These are phyloP conservation scores for Trifolium dubium DNA, from an alignment of 306 rosid species.

Conservation along the genomic window DNA sequence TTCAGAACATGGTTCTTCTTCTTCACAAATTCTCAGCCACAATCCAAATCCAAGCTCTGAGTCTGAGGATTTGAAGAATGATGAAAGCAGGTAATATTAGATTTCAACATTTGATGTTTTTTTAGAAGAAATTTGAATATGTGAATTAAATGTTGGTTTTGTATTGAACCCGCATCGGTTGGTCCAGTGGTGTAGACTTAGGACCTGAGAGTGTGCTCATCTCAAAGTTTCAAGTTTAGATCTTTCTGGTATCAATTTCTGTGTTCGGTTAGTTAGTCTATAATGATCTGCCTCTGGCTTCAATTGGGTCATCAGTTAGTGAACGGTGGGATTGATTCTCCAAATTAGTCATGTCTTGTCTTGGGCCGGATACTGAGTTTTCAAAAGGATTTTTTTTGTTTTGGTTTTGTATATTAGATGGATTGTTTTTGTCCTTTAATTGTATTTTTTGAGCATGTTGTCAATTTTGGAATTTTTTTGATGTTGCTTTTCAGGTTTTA, in stretches of 20 bases:
- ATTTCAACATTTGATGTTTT: neutral
- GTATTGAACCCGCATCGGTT: too few species aligned
- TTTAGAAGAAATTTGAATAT: neutral
- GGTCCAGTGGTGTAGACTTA: too few species aligned
- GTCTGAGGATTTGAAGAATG: constrained; percentile 49
- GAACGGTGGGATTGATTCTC: too few species aligned
- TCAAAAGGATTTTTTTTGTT: neutral
- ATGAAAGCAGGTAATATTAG: constrained; percentile 52
- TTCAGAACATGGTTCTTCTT: constrained; percentile 40
- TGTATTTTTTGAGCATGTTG: constrained; percentile 10
- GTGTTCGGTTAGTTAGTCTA: too few species aligned
- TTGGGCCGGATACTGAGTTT: too few species aligned
- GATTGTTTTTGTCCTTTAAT: neutral
- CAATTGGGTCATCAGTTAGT: too few species aligned
- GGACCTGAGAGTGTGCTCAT: too few species aligned
- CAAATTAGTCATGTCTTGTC: too few species aligned
- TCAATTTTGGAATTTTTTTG: constrained; percentile 25
- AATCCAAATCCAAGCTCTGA: constrained; percentile 40
- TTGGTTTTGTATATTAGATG: constrained; percentile 1
- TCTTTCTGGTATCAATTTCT: too few species aligned
- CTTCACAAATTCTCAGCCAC: constrained; percentile 23
- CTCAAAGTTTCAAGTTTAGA: too few species aligned
- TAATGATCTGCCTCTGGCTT: too few species aligned
- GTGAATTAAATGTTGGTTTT: neutral
- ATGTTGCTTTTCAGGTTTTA: constrained; percentile 48